phyloP scores from a whole-genome alignment of 202 grass and related monocot species.

The Brachypodium distachyon region DNA sequence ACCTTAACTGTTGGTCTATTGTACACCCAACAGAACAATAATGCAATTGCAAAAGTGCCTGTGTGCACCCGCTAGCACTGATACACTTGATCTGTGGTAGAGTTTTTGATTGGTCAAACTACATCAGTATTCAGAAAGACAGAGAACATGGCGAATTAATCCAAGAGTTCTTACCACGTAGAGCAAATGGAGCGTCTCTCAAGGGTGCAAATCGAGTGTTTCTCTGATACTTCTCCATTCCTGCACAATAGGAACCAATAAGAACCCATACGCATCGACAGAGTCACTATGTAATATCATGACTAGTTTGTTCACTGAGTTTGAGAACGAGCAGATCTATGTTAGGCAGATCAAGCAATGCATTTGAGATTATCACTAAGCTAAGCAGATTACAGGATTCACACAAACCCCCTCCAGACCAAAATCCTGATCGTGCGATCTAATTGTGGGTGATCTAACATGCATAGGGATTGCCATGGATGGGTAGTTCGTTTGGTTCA shows the following conservation, averaged over 20 bases:
- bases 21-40: neutral
- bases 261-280: neutral
- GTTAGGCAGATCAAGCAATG: neutral
- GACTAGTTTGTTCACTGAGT: neutral
- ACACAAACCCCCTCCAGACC: too few relatives aligned
- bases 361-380: neutral
- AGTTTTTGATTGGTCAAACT: neutral
- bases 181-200: conserved; percentile 31
- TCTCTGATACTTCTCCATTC: conserved; percentile 28
- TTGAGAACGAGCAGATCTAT: neutral
- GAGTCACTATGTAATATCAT: neutral
- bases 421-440: too few relatives aligned
- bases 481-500: too few relatives aligned
- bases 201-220: conserved; percentile 16
- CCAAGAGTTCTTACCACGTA: conserved; percentile 21
- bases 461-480: too few relatives aligned
- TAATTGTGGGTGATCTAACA: too few relatives aligned
- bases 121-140: neutral
- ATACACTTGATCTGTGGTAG: neutral
- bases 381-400: neutral
- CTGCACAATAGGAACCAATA: conserved; percentile 12
- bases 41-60: neutral
- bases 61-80: neutral
- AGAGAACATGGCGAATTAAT: neutral
- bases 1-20: too few relatives aligned